Conservation (phyloP, 2,329 filamentous ascomycete species). For the Neonectria neomacrospora region DNA sequence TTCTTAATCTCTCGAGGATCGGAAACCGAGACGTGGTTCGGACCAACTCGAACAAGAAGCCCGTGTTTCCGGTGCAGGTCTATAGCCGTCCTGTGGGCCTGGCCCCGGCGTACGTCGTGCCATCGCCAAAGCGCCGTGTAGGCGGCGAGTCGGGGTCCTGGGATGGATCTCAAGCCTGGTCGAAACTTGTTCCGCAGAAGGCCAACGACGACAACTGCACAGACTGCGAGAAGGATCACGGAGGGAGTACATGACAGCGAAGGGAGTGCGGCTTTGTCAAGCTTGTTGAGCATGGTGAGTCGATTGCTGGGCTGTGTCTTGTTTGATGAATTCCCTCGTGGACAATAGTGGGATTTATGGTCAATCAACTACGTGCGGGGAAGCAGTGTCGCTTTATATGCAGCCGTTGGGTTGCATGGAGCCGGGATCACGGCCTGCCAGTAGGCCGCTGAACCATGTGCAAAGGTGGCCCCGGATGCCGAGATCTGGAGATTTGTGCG, state of each 20-base stretch:
- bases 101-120: slow-evolving; percentile 15
- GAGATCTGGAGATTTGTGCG: slow-evolving; percentile 3
- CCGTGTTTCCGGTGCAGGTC: slow-evolving; percentile 12
- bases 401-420: background rate
- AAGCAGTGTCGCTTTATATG: background rate
- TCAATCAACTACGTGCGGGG: background rate
- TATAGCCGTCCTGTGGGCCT: slow-evolving; percentile 21
- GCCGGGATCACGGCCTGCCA: background rate
- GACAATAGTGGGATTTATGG: background rate
- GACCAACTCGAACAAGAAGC: slow-evolving; percentile 15
- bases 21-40: slow-evolving; percentile 27
- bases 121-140: slow-evolving; percentile 20
- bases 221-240: background rate
- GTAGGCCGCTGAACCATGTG: background rate
- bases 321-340: background rate
- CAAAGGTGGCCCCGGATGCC: background rate
- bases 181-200: slow-evolving; percentile 17
- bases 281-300: background rate
- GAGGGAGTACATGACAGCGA: background rate
- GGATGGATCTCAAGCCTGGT: slow-evolving; percentile 1
- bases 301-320: background rate
- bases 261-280: background rate
- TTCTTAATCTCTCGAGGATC: slow-evolving; percentile 27
- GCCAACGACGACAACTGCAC: background rate
- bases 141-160: slow-evolving; percentile 10